These are phyloP conservation scores for Balakata baccata DNA, from an alignment of 345 rosid genomes.

Conservation along the genomic window DNA sequence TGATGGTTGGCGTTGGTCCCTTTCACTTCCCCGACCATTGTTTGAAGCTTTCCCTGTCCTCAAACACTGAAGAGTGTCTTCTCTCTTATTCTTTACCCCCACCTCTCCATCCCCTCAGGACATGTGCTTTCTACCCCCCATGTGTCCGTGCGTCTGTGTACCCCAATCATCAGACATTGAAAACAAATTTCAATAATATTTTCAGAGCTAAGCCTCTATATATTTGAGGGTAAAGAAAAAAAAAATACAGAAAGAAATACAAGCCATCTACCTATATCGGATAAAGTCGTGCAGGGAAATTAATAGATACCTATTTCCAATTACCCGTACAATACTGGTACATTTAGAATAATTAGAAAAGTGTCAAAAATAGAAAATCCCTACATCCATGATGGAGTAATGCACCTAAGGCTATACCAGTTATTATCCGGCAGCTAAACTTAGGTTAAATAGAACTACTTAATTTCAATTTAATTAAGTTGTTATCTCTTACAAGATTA, in stretches of 20 bases:
- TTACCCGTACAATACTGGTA: neutral
- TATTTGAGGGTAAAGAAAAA: too few relatives aligned
- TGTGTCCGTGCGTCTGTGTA: conserved; percentile 13
- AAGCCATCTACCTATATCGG: too few relatives aligned
- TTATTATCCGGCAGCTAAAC: neutral
- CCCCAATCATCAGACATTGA: neutral
- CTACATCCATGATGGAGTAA: too few relatives aligned
- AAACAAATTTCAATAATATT: too few relatives aligned
- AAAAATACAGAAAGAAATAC: too few relatives aligned
- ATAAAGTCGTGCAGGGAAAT: too few relatives aligned
- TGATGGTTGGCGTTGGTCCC: conserved; percentile 6
- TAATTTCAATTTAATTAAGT: too few relatives aligned
- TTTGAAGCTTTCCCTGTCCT: neutral
- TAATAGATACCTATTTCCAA: neutral
- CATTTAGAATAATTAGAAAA: neutral
- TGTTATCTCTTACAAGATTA: too few relatives aligned
- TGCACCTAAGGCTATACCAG: neutral
- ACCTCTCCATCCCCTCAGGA: neutral
- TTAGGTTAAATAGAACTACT: too few relatives aligned
- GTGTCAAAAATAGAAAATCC: neutral
- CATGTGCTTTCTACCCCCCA: neutral
- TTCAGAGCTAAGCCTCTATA: too few relatives aligned
- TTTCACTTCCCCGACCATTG: conserved; percentile 12
- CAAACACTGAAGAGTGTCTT: neutral
- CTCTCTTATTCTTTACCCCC: neutral